These are phyloP conservation scores for Penicillium sp. DNA, from an alignment of 2,329 filamentous ascomycete species.

Conservation along the genomic window DNA sequence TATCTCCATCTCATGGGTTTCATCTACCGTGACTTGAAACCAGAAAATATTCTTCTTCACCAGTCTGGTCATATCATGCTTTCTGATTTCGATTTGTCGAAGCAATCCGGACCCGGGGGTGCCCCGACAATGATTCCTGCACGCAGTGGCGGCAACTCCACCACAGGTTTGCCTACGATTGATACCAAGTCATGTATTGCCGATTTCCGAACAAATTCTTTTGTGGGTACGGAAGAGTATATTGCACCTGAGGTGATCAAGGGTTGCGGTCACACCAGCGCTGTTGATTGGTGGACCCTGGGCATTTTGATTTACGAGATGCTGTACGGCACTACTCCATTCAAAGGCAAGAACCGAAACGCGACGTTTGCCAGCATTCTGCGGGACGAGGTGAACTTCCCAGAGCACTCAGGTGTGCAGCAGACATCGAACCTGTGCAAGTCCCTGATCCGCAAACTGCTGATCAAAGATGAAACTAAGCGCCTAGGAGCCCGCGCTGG, in stretches of 20 bases:
- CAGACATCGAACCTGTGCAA: slow-evolving; percentile 95
- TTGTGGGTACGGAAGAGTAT: slow-evolving; percentile 97
- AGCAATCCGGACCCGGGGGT: slow-evolving; percentile 93
- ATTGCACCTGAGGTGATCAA: slow-evolving; percentile 99
- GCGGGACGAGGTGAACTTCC: slow-evolving; percentile 92
- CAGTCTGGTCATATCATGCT: slow-evolving; percentile 99
- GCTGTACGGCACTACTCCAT: slow-evolving; percentile 96
- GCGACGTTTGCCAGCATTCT: slow-evolving; percentile 97
- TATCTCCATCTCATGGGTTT: slow-evolving; percentile 99
- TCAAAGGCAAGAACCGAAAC: slow-evolving; percentile 99
- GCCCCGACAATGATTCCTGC: slow-evolving; percentile 97
- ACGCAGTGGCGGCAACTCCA: slow-evolving; percentile 74
- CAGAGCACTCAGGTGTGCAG: slow-evolving; percentile 78
- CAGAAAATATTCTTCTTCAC: slow-evolving; percentile 94
- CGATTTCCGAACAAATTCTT: slow-evolving; percentile 97
- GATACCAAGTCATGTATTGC: slow-evolving; percentile 98
- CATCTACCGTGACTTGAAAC: slow-evolving; percentile 96
- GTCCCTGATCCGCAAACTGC: slow-evolving; percentile 87
- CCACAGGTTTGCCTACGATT: slow-evolving; percentile 87
- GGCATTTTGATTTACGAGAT: slow-evolving; percentile 98
- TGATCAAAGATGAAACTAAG: slow-evolving; percentile 97
- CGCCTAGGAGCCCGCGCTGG: slow-evolving; percentile 90
- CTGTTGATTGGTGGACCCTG: slow-evolving; percentile 98
- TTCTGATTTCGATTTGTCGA: slow-evolving; percentile 96
- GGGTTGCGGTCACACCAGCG: slow-evolving; percentile 95